Evolutionary conservation across 345 rosid species (phyloP).

Genomic region (Lepidium aucheri): DNA sequence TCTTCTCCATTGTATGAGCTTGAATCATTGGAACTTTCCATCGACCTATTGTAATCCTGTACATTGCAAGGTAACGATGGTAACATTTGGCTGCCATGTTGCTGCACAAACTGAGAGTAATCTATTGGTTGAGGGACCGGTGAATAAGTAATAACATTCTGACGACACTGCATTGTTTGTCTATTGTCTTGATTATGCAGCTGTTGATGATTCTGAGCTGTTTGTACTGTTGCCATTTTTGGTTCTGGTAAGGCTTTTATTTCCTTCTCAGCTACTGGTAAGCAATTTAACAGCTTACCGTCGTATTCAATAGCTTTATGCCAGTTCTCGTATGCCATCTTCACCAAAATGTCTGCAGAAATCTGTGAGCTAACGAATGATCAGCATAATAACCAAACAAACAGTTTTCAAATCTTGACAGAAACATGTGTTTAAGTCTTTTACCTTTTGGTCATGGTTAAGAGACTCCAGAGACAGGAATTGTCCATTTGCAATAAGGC

Average conservation of each 20-base stretch:
- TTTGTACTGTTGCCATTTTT: background rate
- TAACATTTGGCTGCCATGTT: slow-evolving; percentile 31
- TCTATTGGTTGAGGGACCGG: slow-evolving; percentile 44
- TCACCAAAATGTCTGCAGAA: slow-evolving; percentile 74
- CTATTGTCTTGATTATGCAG: slow-evolving; percentile 26
- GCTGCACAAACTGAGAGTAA: slow-evolving; percentile 43
- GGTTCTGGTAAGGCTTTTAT: slow-evolving; percentile 22
- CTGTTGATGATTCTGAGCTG: slow-evolving; percentile 14
- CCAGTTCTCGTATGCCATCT: slow-evolving; percentile 87
- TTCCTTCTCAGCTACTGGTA: slow-evolving; percentile 35
- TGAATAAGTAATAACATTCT: slow-evolving; percentile 30
- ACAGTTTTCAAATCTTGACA: background rate
- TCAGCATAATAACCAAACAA: background rate
- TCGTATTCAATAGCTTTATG: slow-evolving; percentile 76
- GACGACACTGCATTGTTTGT: slow-evolving; percentile 34
- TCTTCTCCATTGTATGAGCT: slow-evolving; percentile 47
- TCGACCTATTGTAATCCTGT: slow-evolving; percentile 41
- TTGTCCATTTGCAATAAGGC: slow-evolving; percentile 72
- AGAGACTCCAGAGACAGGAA: slow-evolving; percentile 70
- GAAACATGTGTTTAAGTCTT: background rate
- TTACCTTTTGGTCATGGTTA: slow-evolving; percentile 68
- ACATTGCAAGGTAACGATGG: slow-evolving; percentile 33
- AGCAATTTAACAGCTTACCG: slow-evolving; percentile 56
- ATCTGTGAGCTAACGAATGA: slow-evolving; percentile 41
- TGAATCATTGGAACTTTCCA: slow-evolving; percentile 33